Percentiles rank a stretch among this genome's conserved stretches.
phyloP scores from a whole-genome alignment of 352 stramenopile species.

The Globisporangium cylindrosporum region DNA sequence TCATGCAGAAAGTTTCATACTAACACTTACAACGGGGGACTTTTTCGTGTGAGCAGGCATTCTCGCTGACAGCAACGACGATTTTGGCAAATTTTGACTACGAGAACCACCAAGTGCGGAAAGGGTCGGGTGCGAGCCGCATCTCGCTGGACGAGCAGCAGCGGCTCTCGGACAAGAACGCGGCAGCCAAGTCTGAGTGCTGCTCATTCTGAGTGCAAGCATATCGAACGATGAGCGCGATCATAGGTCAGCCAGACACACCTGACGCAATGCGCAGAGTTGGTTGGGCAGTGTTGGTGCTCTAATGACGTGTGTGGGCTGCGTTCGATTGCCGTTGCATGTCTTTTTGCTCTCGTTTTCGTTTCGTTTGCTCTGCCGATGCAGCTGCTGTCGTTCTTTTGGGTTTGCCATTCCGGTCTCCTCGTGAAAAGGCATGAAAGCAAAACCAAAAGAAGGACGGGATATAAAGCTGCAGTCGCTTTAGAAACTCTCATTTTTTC shows the following conservation, averaged over 20 bases:
- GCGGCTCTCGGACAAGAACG: constrained; percentile 17
- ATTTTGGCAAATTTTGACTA: constrained; percentile 81
- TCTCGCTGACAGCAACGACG: constrained; percentile 62
- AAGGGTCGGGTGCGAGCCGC: constrained; percentile 31
- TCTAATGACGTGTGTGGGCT: background rate
- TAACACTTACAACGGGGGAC: constrained; percentile 1
- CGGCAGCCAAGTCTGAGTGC: constrained; percentile 31
- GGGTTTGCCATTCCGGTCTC: background rate
- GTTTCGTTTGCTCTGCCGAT: background rate
- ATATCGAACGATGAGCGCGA: background rate
- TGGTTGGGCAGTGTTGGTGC: background rate
- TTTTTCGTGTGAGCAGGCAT: constrained; percentile 32
- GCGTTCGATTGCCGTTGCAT: background rate
- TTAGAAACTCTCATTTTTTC: background rate
- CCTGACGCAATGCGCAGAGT: background rate
- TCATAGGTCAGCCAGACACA: background rate
- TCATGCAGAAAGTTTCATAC: background rate
- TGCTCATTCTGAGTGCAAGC: constrained; percentile 22
- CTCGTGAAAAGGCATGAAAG: background rate
- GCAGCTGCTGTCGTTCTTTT: background rate
- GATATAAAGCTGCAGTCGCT: background rate
- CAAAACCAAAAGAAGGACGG: background rate
- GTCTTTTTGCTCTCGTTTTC: background rate
- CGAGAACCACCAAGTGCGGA: constrained; percentile 54
- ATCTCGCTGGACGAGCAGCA: constrained; percentile 36